Base-by-base conservation (phyloP, 331 rosid genomes). In the Dryas integrifolia region DNA sequence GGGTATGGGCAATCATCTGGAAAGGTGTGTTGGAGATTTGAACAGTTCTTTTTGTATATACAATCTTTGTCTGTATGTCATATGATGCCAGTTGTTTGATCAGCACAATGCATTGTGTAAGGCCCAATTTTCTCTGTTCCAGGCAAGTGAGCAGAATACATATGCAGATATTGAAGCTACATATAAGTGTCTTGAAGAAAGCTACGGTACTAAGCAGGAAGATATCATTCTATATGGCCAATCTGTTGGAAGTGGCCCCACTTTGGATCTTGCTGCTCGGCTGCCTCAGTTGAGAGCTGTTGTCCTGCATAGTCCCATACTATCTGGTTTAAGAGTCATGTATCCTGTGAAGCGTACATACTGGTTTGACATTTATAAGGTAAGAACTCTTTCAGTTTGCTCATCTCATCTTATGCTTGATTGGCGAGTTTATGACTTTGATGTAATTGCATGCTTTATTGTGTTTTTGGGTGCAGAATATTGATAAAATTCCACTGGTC, bases 301-400 rank as follows among this genome's bases (percentile, higher is more conserved):
- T 61, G 96, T 93, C 65, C 77, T 93, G 74, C 98, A 93, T 59
- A 93, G 98, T 77, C 98, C 98, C 38, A 93, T 93, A 82, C 89
- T 93, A 24, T 93, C 98, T 72, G 98, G 98, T 66, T 80, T 93
- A 67, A 84, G 98, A 84, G 97, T 91, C 86, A 89, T 93, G 97
- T 93, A 93, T 86, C 98, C 97, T 10, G 98, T 93, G 65, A 93
- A 86, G 77, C 98, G 96, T 8, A 78, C 96, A 5, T 93, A 89
- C 84, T 93, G 96, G 96, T 93, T 93, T 46, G 98, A 93, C 88
- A 91, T 93, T 74, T 93, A 91, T 72, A 93, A 93, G 98, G 97
- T 90, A 80, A 35, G 57, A 15, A 7, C 57, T 46, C 41, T 30
- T 65, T 52, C 45, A 63, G 58, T 62, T 72, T 49, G 26, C 50